These are phyloP conservation scores for Lachnellula hyalina DNA, from an alignment of 2,329 filamentous ascomycete genomes.

Conservation along the genomic window DNA sequence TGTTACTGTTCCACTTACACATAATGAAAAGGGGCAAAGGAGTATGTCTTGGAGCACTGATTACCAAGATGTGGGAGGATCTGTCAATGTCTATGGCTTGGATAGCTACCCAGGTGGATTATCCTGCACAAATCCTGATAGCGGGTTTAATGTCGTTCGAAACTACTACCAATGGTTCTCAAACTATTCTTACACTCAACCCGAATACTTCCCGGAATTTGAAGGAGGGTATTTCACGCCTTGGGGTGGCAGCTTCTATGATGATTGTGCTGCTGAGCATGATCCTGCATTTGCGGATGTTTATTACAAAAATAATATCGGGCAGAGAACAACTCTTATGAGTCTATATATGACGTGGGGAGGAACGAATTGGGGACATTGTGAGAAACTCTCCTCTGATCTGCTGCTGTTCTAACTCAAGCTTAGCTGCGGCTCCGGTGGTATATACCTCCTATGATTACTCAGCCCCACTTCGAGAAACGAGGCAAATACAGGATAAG, in stretches of 20 bases:
- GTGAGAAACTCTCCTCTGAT: slow-evolving; percentile 21
- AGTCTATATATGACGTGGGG: slow-evolving; percentile 49
- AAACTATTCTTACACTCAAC: slow-evolving; percentile 50
- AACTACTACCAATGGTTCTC: slow-evolving; percentile 54
- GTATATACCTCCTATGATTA: slow-evolving; percentile 45
- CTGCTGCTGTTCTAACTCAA: slow-evolving; percentile 1
- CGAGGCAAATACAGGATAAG: slow-evolving; percentile 47
- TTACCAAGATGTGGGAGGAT: slow-evolving; percentile 50
- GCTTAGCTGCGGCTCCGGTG: slow-evolving; percentile 38
- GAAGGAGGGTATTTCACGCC: slow-evolving; percentile 49
- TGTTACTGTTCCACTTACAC: slow-evolving; percentile 43
- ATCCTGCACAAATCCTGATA: slow-evolving; percentile 44
- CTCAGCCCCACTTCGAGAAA: slow-evolving; percentile 47
- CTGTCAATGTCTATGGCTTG: slow-evolving; percentile 45
- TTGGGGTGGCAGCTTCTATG: slow-evolving; percentile 48
- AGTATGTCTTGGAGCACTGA: slow-evolving; percentile 48
- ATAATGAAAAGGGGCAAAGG: slow-evolving; percentile 48
- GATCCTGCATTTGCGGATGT: slow-evolving; percentile 46
- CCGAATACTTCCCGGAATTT: slow-evolving; percentile 48
- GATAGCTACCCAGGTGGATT: slow-evolving; percentile 43
- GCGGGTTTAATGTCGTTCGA: slow-evolving; percentile 45
- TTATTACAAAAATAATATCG: slow-evolving; percentile 52
- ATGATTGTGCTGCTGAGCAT: slow-evolving; percentile 42
- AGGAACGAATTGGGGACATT: slow-evolving; percentile 52
- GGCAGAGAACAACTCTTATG: slow-evolving; percentile 42